Conservation (phyloP, 805 yeast species). For the Candida pini region DNA sequence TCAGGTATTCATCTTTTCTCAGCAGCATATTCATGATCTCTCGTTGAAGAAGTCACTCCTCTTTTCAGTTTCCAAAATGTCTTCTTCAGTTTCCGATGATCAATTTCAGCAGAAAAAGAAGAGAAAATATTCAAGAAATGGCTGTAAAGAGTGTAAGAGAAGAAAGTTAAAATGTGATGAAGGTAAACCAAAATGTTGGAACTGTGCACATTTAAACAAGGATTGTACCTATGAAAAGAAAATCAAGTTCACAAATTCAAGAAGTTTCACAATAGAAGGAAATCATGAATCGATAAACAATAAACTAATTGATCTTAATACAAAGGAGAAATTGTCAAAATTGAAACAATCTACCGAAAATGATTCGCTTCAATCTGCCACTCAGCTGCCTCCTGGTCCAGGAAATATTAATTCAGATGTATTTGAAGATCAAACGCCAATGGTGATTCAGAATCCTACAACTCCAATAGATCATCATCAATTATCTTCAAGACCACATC, state of each 20-base stretch:
- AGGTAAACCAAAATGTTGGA: slow-evolving; percentile 34
- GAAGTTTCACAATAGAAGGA: slow-evolving; percentile 23
- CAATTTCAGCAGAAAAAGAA: slow-evolving; percentile 24
- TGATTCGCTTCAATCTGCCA: too few species aligned
- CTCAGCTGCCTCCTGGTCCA: too few species aligned
- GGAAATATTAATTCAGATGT: too few species aligned
- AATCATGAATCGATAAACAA: slow-evolving; percentile 4
- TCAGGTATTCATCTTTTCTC: too few species aligned
- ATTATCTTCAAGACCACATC: too few species aligned
- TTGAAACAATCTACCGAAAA: not conserved
- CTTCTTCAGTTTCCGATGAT: not conserved
- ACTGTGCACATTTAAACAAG: slow-evolving; percentile 33
- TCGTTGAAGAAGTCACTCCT: too few species aligned
- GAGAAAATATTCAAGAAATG: slow-evolving; percentile 38
- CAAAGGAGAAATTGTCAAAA: slow-evolving; percentile 8
- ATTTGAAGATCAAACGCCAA: slow-evolving; percentile 12
- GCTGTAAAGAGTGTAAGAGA: slow-evolving; percentile 41
- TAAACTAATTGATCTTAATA: slow-evolving; percentile 11
- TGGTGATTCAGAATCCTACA: slow-evolving; percentile 21
- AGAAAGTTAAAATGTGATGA: slow-evolving; percentile 40
- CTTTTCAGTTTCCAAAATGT: slow-evolving; percentile 1
- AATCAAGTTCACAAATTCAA: slow-evolving; percentile 28
- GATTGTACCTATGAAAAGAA: slow-evolving; percentile 32
- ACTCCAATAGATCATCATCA: too few species aligned
- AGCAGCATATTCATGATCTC: too few species aligned